These are phyloP conservation scores for Mycena leptocephala DNA, from an alignment of 768 basidiomycete genomes.

Conservation along the genomic window DNA sequence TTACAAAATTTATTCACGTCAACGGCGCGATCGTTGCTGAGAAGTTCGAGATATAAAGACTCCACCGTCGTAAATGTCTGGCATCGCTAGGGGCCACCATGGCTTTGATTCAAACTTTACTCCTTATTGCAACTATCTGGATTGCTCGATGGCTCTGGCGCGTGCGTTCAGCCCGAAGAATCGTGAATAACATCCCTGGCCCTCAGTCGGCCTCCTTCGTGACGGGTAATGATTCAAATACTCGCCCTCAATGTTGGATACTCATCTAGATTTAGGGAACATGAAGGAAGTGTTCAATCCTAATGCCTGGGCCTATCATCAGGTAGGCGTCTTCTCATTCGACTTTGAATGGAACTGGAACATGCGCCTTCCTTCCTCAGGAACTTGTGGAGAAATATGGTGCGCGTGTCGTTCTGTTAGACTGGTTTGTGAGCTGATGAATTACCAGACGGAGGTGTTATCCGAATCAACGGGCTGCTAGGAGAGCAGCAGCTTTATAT, in stretches of 20 bases:
- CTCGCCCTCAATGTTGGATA: too few species aligned
- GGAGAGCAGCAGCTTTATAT: slow-evolving; percentile 48
- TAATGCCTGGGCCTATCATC: slow-evolving; percentile 22
- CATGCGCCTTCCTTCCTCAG: too few species aligned
- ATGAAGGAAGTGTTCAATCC: neutral
- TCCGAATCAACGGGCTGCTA: slow-evolving; percentile 28
- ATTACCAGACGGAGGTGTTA: slow-evolving; percentile 30
- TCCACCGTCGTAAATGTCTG: too few species aligned
- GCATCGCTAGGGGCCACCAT: neutral
- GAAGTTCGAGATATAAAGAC: too few species aligned
- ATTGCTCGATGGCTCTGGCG: neutral
- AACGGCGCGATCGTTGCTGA: too few species aligned
- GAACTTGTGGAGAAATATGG: neutral
- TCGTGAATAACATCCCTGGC: slow-evolving; percentile 40
- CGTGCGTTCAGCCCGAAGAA: neutral
- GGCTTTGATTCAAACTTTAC: neutral
- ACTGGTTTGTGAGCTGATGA: slow-evolving; percentile 9
- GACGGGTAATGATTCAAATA: neutral
- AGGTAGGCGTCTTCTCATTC: neutral
- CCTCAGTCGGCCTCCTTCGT: slow-evolving; percentile 25
- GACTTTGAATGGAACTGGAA: too few species aligned
- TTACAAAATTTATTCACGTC: too few species aligned
- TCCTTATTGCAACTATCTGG: neutral
- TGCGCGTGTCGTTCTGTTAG: neutral
- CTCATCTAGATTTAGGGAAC: too few species aligned